phyloP scores from a whole-genome alignment of 2,329 filamentous ascomycete species.

The Byssothecium circinans region DNA sequence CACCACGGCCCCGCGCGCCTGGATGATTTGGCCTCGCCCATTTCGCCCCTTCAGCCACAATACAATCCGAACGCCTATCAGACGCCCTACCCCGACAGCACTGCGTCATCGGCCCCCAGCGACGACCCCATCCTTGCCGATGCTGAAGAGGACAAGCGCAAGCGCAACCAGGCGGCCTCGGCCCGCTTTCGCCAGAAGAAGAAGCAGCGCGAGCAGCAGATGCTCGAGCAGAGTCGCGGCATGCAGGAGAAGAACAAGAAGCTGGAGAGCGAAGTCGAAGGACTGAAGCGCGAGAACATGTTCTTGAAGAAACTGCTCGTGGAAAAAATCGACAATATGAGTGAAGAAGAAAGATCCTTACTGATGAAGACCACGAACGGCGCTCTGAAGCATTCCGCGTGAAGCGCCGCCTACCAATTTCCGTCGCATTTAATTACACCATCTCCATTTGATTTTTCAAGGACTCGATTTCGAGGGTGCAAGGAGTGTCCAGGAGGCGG shows the following conservation, averaged over 20 bases:
- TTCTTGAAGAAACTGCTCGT: conserved; percentile 40
- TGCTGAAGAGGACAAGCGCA: conserved; percentile 87
- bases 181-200: conserved; percentile 93
- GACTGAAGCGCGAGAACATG: conserved; percentile 47
- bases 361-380: conserved; percentile 29
- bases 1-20: conserved; percentile 27
- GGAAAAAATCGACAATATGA: conserved; percentile 46
- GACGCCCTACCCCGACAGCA: conserved; percentile 27
- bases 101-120: conserved; percentile 24
- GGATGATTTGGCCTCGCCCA: conserved; percentile 31
- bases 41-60: conserved; percentile 32
- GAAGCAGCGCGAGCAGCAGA: conserved; percentile 88
- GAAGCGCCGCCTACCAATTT: background rate
- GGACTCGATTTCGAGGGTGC: background rate
- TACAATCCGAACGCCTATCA: conserved; percentile 14
- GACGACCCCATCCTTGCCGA: conserved; percentile 33
- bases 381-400: background rate
- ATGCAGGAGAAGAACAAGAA: conserved; percentile 76
- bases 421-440: conserved; percentile 1
- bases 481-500: background rate
- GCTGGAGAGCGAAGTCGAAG: conserved; percentile 59
- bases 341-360: conserved; percentile 33
- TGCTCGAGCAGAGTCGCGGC: conserved; percentile 60
- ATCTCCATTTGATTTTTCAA: background rate
- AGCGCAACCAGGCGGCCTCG: conserved; percentile 84